Conservation (phyloP, 2,329 filamentous ascomycete species). For the Trichoderma citrinoviride region DNA sequence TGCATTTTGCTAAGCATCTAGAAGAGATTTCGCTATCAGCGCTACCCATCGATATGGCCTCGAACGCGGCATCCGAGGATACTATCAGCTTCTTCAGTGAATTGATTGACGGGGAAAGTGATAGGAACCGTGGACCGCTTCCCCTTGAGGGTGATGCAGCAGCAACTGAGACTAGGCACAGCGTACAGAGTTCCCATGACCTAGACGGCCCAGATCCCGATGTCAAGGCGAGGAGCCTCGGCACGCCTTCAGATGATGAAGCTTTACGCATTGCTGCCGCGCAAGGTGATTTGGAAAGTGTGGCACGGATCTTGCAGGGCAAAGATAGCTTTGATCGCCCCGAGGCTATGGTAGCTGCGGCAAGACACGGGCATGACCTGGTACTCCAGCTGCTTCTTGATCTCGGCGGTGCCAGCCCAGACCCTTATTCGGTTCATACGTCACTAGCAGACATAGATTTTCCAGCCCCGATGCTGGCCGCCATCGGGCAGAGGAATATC, state of each 20-base stretch:
- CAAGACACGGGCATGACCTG: slow-evolving; percentile 85
- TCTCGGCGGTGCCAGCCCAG: slow-evolving; percentile 62
- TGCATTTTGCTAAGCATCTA: neutral
- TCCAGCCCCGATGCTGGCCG: slow-evolving; percentile 91
- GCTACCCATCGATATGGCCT: neutral
- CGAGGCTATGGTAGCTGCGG: slow-evolving; percentile 84
- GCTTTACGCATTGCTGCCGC: slow-evolving; percentile 59
- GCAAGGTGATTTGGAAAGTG: slow-evolving; percentile 60
- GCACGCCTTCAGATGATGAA: slow-evolving; percentile 62
- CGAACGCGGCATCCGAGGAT: neutral
- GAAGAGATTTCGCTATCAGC: slow-evolving; percentile 4
- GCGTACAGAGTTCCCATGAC: too few species aligned
- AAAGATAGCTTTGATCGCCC: slow-evolving; percentile 66
- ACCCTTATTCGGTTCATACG: slow-evolving; percentile 64
- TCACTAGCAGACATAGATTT: slow-evolving; percentile 66
- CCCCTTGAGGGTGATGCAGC: neutral
- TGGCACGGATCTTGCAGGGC: slow-evolving; percentile 59
- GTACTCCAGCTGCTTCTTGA: slow-evolving; percentile 77
- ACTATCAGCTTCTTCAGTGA: neutral
- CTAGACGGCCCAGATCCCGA: slow-evolving; percentile 51
- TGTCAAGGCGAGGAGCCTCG: slow-evolving; percentile 63
- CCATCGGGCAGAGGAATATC: slow-evolving; percentile 84
- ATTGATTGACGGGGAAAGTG: too few species aligned
- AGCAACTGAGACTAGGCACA: too few species aligned
- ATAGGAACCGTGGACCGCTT: neutral